Evolutionary conservation across 2,329 filamentous ascomycete species (phyloP), one percentile per base, ranked within the genome.

Genomic region (Xylaria sp.): DNA sequence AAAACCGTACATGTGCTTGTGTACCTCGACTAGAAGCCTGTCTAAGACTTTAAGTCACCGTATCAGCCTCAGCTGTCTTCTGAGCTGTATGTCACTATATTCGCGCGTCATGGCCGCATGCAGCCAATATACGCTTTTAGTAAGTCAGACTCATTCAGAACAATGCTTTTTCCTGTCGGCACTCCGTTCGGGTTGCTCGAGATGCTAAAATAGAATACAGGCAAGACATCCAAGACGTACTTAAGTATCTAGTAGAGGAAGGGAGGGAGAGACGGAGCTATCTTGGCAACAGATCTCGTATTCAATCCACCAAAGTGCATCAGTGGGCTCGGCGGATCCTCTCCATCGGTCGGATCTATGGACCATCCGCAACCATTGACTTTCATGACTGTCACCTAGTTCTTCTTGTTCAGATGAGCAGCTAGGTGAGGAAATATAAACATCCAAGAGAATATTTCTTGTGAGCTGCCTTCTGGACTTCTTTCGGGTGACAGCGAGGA

Each of bases 271-370:
- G 48, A 50, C 39, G 34, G n/a, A 46, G 34, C 63, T 55, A 62
- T 54, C 48, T 34, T 15, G 46, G 23, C 46, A 46, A 25, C 57
- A 55, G 51, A 64, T 50, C 67, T 69, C 67, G 67, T 69, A 69
- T 69, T 69, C 34, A 37, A 37, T 37, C 59, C 51, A 44, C n/a
- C 23, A 28, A 51, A 59, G 23, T 44, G 37, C 51, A 31, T 46
- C n/a, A 59, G 51, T 58, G 51, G 51, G 25, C 46, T 50, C 18
- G 54, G 60, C 41, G 51, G 63, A 63, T 60, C 67, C 41, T 67
- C 23, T 50, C 50, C 46, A 31, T 41, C 58, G 39, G 65, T 61
- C 66, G 46, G 59, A 63, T 63, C 58, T 60, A 51, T 63, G 60
- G 67, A n/a, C 23, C 34, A 15, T 52, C 23, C 46, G 39, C 39